Evolutionary conservation across 805 yeast species (phyloP).

Genomic region (Diddensiella santjacobensis): DNA sequence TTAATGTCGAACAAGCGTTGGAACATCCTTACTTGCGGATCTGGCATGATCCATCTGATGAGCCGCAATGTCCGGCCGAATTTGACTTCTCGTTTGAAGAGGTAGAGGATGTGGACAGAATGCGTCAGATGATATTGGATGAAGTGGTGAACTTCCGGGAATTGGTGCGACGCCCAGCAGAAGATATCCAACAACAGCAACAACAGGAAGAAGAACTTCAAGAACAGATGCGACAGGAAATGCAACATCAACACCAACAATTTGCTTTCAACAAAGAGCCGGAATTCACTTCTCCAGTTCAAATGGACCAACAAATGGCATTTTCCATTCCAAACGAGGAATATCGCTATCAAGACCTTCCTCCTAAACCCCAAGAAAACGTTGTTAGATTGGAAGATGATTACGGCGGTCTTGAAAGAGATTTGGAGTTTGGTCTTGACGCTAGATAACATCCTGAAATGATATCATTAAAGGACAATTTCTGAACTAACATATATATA

Average conservation of each 20-base stretch:
- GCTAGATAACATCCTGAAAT: too few species aligned
- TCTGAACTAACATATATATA: too few species aligned
- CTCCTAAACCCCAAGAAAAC: conserved; percentile 62
- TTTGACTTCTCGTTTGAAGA: conserved; percentile 88
- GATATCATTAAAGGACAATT: too few species aligned
- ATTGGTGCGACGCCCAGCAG: conserved; percentile 73
- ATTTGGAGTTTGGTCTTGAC: conserved; percentile 65
- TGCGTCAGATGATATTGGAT: conserved; percentile 72
- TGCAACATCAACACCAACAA: conserved; percentile 31
- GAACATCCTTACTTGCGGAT: conserved; percentile 81
- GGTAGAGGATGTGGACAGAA: conserved; percentile 69
- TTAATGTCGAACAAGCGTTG: conserved; percentile 84
- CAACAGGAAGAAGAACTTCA: conserved; percentile 31
- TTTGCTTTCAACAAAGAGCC: conserved; percentile 16
- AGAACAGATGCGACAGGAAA: conserved; percentile 33
- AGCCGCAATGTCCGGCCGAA: conserved; percentile 66
- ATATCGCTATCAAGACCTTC: conserved; percentile 43
- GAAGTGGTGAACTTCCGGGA: conserved; percentile 78
- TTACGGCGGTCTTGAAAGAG: conserved; percentile 53
- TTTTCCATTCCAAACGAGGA: conserved; percentile 45
- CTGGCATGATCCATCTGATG: conserved; percentile 94
- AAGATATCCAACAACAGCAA: conserved; percentile 28
- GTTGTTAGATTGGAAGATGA: conserved; percentile 26
- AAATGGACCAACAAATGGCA: conserved; percentile 30
- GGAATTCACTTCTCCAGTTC: conserved; percentile 25